A percentile compares a stretch with the other conserved stretches of the same genome.
Conservation (phyloP, 768 basidiomycete genomes). For the Rhodosporidiobolus sp. region DNA sequence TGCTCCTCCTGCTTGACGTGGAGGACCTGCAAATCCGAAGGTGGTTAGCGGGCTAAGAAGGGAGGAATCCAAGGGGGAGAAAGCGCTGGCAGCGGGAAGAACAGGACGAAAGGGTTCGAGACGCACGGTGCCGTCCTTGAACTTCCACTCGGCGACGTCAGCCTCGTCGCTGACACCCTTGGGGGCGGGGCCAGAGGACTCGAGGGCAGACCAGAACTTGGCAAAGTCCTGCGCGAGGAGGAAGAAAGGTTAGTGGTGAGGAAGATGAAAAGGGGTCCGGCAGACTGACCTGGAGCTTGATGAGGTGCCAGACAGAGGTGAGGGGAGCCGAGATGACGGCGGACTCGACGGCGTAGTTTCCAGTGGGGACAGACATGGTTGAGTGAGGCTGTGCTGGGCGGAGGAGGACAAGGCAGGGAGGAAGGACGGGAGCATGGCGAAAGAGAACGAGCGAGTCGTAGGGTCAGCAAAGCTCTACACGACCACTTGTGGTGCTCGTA, state of each 20-base stretch:
- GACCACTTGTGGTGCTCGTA: too few relatives aligned
- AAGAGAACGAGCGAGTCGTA: too few relatives aligned
- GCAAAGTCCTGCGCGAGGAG: slow-evolving; percentile 30
- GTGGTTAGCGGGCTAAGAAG: background rate
- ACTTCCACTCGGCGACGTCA: slow-evolving; percentile 40
- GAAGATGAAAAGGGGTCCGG: background rate
- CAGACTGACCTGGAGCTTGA: slow-evolving; percentile 39
- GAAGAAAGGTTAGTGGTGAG: background rate
- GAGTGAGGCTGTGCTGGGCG: too few relatives aligned
- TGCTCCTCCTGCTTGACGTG: slow-evolving; percentile 48
- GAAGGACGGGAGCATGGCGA: background rate
- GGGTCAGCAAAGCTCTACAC: too few relatives aligned
- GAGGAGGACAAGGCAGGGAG: background rate
- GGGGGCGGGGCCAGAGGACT: slow-evolving; percentile 26
- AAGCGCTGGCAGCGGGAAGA: background rate
- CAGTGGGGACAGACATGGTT: slow-evolving; percentile 33
- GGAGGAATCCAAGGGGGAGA: too few relatives aligned
- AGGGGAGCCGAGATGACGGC: slow-evolving; percentile 42
- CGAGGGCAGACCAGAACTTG: slow-evolving; percentile 39
- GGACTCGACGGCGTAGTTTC: slow-evolving; percentile 35
- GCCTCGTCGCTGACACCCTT: slow-evolving; percentile 40
- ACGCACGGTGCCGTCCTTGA: slow-evolving; percentile 36
- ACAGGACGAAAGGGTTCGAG: background rate
- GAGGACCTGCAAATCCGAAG: too few relatives aligned
- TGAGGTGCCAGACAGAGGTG: slow-evolving; percentile 41